Evolutionary conservation across 345 rosid species (phyloP).

Genomic region (Dipteronia dyeriana): DNA sequence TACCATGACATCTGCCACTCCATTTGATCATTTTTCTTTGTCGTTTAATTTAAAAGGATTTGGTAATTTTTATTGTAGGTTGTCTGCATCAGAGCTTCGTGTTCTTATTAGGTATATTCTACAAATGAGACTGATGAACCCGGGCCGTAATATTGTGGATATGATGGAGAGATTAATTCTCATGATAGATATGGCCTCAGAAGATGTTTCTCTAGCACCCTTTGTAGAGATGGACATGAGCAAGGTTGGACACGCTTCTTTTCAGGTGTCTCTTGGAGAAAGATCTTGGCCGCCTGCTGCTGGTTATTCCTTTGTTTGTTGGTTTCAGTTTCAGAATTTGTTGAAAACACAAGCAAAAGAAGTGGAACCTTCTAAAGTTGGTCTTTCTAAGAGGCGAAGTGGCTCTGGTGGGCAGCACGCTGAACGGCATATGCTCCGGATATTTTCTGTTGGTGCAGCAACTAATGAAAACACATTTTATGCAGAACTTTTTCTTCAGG

Average conservation of each 20-base stretch:
- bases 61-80: slow-evolving; percentile 58
- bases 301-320: slow-evolving; percentile 97
- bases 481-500: slow-evolving; percentile 93
- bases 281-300: slow-evolving; percentile 99
- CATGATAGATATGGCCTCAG: slow-evolving; percentile 77
- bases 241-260: slow-evolving; percentile 92
- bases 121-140: slow-evolving; percentile 79
- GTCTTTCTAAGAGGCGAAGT: slow-evolving; percentile 51
- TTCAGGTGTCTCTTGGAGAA: slow-evolving; percentile 97
- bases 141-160: slow-evolving; percentile 78
- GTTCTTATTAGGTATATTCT: slow-evolving; percentile 78
- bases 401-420: slow-evolving; percentile 52
- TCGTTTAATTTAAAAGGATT: slow-evolving; percentile 22
- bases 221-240: slow-evolving; percentile 97
- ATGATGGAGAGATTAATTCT: slow-evolving; percentile 94
- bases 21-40: slow-evolving; percentile 19
- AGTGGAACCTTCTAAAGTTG: slow-evolving; percentile 55
- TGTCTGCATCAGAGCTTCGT: slow-evolving; percentile 91
- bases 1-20: slow-evolving; percentile 11
- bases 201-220: slow-evolving; percentile 88
- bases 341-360: slow-evolving; percentile 71
- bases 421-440: slow-evolving; percentile 65
- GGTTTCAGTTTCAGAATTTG: slow-evolving; percentile 91
- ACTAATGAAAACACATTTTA: slow-evolving; percentile 69
- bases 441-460: slow-evolving; percentile 94